These are phyloP conservation scores for Gleditsia sinensis DNA, from an alignment of 306 rosid species.

Conservation along the genomic window DNA sequence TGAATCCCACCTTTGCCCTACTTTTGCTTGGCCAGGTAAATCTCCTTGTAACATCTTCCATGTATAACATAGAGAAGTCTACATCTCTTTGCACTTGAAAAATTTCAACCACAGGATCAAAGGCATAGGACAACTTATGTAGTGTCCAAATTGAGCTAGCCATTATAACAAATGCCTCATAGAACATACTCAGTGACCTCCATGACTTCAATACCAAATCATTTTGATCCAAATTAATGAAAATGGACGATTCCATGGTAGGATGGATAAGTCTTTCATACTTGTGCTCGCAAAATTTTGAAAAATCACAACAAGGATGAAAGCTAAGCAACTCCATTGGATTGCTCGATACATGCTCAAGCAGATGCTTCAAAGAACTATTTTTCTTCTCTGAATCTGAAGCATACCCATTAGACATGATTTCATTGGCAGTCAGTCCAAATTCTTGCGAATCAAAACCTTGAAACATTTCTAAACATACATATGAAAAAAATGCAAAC, in stretches of 20 bases:
- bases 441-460: conserved; percentile 57
- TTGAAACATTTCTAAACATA: conserved; percentile 83
- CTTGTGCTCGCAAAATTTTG: conserved; percentile 81
- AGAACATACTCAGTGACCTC: conserved; percentile 87
- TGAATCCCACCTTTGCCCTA: conserved; percentile 79
- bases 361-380: conserved; percentile 65
- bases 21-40: conserved; percentile 56
- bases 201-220: conserved; percentile 75
- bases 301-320: conserved; percentile 64
- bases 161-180: conserved; percentile 86
- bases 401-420: conserved; percentile 38
- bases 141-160: conserved; percentile 90
- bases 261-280: conserved; percentile 84
- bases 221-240: conserved; percentile 67
- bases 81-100: conserved; percentile 84
- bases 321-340: conserved; percentile 80
- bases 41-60: conserved; percentile 85
- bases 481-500: conserved; percentile 84
- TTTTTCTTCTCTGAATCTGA: conserved; percentile 37
- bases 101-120: conserved; percentile 76
- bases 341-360: conserved; percentile 89
- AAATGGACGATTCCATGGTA: conserved; percentile 84
- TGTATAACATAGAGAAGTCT: conserved; percentile 81
- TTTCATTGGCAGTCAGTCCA: conserved; percentile 46
- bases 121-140: conserved; percentile 79